Conservation (phyloP, 2,329 filamentous ascomycete species). For the Exophiala sideris region DNA sequence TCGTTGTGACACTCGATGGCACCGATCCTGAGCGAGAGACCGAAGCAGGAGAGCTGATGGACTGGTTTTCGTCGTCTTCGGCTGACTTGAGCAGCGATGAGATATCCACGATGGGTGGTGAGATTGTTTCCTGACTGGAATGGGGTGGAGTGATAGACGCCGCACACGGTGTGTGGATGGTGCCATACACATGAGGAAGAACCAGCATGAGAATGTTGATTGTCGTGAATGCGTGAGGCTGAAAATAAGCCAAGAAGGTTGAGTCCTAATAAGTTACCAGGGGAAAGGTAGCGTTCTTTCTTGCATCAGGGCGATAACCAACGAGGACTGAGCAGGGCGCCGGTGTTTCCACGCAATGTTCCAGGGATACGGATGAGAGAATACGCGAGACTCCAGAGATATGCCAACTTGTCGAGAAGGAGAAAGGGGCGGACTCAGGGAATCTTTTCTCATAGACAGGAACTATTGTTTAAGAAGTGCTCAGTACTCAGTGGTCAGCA, state of each 20-base stretch:
- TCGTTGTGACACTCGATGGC: constrained; percentile 22
- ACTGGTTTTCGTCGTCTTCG: constrained; percentile 26
- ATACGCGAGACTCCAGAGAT: background rate
- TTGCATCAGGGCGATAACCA: background rate
- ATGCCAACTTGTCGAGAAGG: background rate
- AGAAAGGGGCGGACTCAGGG: background rate
- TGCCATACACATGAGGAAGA: constrained; percentile 13
- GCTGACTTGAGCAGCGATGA: constrained; percentile 72
- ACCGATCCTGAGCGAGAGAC: constrained; percentile 23
- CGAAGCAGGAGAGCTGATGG: constrained; percentile 26
- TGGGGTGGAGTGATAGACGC: background rate
- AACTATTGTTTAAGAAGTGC: background rate
- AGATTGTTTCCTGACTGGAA: background rate
- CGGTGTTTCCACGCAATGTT: constrained; percentile 14
- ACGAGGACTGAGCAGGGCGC: constrained; percentile 12
- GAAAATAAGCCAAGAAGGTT: constrained; percentile 3
- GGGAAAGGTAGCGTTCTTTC: no score
- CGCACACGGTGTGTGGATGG: constrained; percentile 4
- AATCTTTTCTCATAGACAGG: background rate
- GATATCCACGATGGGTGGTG: constrained; percentile 79
- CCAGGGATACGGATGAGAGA: background rate
- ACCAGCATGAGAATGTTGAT: background rate
- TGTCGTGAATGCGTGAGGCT: constrained; percentile 4
- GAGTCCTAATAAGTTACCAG: no score
- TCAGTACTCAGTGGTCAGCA: background rate